These are phyloP conservation scores for Umbelopsis ramanniana DNA, from an alignment of 192 early-diverging fungal species.

Conservation along the genomic window DNA sequence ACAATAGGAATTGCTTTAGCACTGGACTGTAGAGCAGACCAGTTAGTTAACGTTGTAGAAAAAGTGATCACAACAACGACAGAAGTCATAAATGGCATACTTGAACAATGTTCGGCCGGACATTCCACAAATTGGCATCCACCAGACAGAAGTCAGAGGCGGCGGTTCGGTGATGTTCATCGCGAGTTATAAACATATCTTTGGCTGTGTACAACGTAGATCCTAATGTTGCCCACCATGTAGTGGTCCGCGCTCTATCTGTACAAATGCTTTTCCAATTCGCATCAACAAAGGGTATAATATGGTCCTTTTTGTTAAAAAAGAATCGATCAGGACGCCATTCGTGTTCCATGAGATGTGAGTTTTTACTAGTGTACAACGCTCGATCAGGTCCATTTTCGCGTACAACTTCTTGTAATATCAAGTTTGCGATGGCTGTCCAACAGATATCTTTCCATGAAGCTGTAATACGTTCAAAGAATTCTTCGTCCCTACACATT, in stretches of 20 bases:
- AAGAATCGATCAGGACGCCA: slow-evolving; percentile 55
- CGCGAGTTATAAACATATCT: slow-evolving; percentile 59
- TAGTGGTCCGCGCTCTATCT: slow-evolving; percentile 61
- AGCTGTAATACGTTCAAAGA: slow-evolving; percentile 60
- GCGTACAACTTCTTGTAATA: slow-evolving; percentile 52
- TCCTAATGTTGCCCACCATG: slow-evolving; percentile 74
- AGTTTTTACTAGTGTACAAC: slow-evolving; percentile 41
- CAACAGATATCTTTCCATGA: slow-evolving; percentile 71
- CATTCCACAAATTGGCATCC: slow-evolving; percentile 64
- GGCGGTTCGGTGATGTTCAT: slow-evolving; percentile 60
- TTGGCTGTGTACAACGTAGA: slow-evolving; percentile 67
- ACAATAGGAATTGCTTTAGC: not conserved
- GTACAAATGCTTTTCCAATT: slow-evolving; percentile 70
- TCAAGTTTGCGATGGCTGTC: slow-evolving; percentile 66
- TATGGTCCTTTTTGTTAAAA: slow-evolving; percentile 70
- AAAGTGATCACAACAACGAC: not conserved
- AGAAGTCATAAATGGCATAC: slow-evolving; percentile 26
- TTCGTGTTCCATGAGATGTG: slow-evolving; percentile 36
- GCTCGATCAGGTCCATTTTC: slow-evolving; percentile 26
- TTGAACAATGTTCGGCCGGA: slow-evolving; percentile 51
- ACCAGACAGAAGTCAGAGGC: slow-evolving; percentile 63
- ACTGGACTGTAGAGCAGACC: not conserved
- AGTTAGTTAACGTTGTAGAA: not conserved
- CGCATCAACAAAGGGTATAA: slow-evolving; percentile 66
- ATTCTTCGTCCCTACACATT: slow-evolving; percentile 50